Percentiles rank a stretch among this genome's conserved stretches.
These are phyloP conservation scores for Stachybotrys chartarum DNA, from an alignment of 2,329 filamentous ascomycete species.

Conservation along the genomic window DNA sequence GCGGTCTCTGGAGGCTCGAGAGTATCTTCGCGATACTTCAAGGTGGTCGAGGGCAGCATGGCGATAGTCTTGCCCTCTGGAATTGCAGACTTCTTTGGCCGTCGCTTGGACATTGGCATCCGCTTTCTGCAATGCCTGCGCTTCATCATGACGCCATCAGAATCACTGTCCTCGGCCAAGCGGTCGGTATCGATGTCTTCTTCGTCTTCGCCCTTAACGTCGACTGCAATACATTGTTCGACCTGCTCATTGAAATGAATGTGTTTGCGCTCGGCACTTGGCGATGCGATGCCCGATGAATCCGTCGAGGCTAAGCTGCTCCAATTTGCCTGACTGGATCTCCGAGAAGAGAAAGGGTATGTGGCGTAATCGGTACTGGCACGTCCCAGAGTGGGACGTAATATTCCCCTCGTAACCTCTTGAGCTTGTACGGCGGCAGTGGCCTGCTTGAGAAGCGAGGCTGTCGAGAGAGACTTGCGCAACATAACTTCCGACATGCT, in stretches of 20 bases:
- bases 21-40: conserved; percentile 76
- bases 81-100: conserved; percentile 31
- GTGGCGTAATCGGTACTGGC: conserved; percentile 63
- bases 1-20: conserved; percentile 57
- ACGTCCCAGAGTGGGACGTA: conserved; percentile 51
- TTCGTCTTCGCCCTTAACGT: conserved; percentile 73
- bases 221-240: conserved; percentile 89
- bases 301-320: conserved; percentile 56
- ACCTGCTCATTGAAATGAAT: conserved; percentile 98
- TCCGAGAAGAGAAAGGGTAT: conserved; percentile 55
- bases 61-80: conserved; percentile 79
- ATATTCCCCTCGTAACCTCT: conserved; percentile 44
- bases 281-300: conserved; percentile 61
- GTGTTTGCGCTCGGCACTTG: conserved; percentile 66
- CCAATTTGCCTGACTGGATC: conserved; percentile 54
- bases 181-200: conserved; percentile 54
- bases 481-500: conserved; percentile 96
- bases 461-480: conserved; percentile 78
- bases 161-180: conserved; percentile 55
- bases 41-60: conserved; percentile 77
- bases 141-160: conserved; percentile 81
- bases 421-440: conserved; percentile 81
- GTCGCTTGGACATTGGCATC: conserved; percentile 39
- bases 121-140: conserved; percentile 50
- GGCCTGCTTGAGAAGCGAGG: conserved; percentile 83